phyloP scores from a whole-genome alignment of 495 filamentous ascomycete species.

The Xylaria grammica region DNA sequence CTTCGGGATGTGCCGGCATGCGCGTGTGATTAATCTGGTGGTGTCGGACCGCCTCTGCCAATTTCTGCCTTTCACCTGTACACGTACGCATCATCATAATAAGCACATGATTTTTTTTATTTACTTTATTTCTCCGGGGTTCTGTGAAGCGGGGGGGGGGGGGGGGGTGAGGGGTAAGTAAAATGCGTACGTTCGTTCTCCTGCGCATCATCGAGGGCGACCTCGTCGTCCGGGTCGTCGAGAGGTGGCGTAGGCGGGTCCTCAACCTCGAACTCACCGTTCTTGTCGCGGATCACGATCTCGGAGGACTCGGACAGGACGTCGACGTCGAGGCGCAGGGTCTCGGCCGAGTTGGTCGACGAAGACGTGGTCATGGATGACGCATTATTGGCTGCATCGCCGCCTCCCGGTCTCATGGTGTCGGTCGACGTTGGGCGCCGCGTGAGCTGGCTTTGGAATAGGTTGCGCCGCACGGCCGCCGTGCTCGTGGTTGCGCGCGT shows the following conservation, averaged over 20 bases:
- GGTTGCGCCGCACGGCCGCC: slow-evolving; percentile 66
- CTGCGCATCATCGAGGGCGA: slow-evolving; percentile 48
- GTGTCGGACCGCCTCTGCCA: slow-evolving; percentile 61
- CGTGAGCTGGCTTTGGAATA: slow-evolving; percentile 74
- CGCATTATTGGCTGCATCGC: not conserved
- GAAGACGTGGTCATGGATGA: slow-evolving; percentile 21
- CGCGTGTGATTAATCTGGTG: slow-evolving; percentile 66
- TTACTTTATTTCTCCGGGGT: too few relatives aligned
- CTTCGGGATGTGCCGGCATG: slow-evolving; percentile 69
- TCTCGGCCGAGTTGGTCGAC: slow-evolving; percentile 36
- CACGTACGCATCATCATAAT: not conserved
- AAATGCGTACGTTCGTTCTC: slow-evolving; percentile 46
- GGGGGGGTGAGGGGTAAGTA: not conserved
- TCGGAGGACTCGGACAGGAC: slow-evolving; percentile 59
- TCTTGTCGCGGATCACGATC: slow-evolving; percentile 76
- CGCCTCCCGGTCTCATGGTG: not conserved
- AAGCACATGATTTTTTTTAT: not conserved
- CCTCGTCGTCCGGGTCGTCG: slow-evolving; percentile 59
- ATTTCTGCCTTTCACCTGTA: slow-evolving; percentile 51
- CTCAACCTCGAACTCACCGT: slow-evolving; percentile 75
- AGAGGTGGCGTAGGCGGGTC: slow-evolving; percentile 62
- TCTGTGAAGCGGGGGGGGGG: too few relatives aligned
- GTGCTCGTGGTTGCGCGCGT: slow-evolving; percentile 30
- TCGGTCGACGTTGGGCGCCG: slow-evolving; percentile 63
- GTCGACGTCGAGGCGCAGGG: slow-evolving; percentile 38